phyloP scores from a whole-genome alignment of 139 green algal genomes.

The Pycnococcus provasolii region DNA sequence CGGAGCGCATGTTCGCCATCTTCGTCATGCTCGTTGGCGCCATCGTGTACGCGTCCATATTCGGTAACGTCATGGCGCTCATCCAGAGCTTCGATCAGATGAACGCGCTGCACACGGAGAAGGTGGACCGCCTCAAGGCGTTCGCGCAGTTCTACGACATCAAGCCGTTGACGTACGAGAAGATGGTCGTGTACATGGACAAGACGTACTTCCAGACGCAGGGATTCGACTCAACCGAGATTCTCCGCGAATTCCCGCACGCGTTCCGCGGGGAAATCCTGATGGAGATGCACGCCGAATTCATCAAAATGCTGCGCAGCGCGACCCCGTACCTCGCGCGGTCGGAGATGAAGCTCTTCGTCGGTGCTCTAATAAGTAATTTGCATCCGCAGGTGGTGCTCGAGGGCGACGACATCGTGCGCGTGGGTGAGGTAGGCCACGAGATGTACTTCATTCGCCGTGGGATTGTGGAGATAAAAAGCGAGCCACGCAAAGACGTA shows the following conservation, averaged over 20 bases:
- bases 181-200: conserved; percentile 13
- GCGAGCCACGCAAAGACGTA: too few species aligned
- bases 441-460: conserved; percentile 20
- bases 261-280: conserved; percentile 1
- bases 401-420: conserved; percentile 14
- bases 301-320: background rate
- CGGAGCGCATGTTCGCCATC: conserved; percentile 16
- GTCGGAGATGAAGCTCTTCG: conserved; percentile 6
- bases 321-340: conserved; percentile 4
- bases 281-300: background rate
- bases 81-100: conserved; percentile 20
- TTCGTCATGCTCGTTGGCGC: conserved; percentile 21
- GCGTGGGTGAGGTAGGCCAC: conserved; percentile 13
- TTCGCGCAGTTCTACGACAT: conserved; percentile 14
- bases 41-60: conserved; percentile 21
- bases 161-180: conserved; percentile 4
- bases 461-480: too few species aligned
- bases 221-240: background rate
- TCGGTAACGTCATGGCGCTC: conserved; percentile 19
- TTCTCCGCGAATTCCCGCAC: background rate
- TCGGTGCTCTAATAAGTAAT: background rate
- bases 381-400: conserved; percentile 7
- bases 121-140: conserved; percentile 17
- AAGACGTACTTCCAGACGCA: conserved; percentile 4
- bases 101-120: conserved; percentile 15